Evolutionary conservation across 768 basidiomycete species (phyloP).

Genomic region (Mycena floridula): DNA sequence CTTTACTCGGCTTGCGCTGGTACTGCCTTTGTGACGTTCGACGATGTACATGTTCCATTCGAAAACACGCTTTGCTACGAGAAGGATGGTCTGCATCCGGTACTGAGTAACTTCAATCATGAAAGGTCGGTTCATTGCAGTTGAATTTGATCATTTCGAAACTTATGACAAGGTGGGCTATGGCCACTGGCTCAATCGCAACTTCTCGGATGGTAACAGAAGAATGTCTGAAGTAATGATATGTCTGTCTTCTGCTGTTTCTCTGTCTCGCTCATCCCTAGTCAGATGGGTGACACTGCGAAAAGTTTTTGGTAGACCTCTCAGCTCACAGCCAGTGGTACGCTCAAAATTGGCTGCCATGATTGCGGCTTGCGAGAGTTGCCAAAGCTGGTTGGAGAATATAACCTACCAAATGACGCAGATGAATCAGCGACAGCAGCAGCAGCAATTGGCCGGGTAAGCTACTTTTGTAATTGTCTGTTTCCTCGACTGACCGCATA

Average conservation of each 20-base stretch:
- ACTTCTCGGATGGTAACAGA: conserved; percentile 61
- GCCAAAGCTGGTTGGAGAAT: conserved; percentile 83
- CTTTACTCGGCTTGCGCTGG: conserved; percentile 87
- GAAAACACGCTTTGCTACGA: conserved; percentile 73
- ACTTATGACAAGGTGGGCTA: conserved; percentile 45
- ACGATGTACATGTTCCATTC: conserved; percentile 80
- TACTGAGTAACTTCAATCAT: conserved; percentile 65
- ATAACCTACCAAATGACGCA: conserved; percentile 85
- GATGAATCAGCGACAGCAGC: conserved; percentile 78
- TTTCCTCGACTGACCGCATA: conserved; percentile 13
- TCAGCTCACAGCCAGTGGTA: conserved; percentile 66
- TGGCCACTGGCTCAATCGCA: conserved; percentile 50
- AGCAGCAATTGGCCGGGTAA: conserved; percentile 67
- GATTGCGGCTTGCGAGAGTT: conserved; percentile 75
- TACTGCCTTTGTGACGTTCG: conserved; percentile 78
- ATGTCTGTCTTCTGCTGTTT: conserved; percentile 8
- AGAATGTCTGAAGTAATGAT: conserved; percentile 59
- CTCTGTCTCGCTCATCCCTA: not conserved
- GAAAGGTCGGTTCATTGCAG: conserved; percentile 30
- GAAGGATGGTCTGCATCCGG: conserved; percentile 42
- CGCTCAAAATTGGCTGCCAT: conserved; percentile 72
- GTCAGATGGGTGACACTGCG: conserved; percentile 70
- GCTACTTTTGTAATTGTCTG: conserved; percentile 6
- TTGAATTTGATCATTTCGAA: not conserved
- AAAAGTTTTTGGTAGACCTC: conserved; percentile 72